phyloP scores from a whole-genome alignment of 306 rosid genomes.

The Prunus mongolica region DNA sequence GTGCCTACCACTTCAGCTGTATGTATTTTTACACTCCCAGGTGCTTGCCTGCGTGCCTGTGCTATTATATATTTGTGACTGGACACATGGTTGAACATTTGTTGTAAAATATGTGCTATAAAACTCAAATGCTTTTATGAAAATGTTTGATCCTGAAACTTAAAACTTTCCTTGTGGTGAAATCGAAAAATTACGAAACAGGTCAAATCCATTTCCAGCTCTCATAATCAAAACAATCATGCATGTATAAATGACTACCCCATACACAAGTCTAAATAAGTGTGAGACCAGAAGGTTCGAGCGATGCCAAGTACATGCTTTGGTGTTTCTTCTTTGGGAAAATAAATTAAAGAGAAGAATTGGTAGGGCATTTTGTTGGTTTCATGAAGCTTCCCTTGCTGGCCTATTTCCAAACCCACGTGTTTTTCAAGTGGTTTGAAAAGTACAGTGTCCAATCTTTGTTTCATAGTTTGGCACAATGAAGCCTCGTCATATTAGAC shows the following conservation, averaged over 20 bases:
- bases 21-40: not conserved
- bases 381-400: not conserved
- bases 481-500: not conserved
- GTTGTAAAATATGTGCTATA: constrained; percentile 4
- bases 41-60: not conserved
- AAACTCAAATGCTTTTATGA: constrained; percentile 6
- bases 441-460: not conserved
- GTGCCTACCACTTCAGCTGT: not conserved
- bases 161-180: not conserved
- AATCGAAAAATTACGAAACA: not conserved
- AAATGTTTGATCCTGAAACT: not conserved
- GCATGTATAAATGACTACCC: not conserved
- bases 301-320: not conserved
- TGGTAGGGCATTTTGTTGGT: not conserved
- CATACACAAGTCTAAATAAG: not conserved
- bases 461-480: not conserved
- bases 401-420: not conserved
- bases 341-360: not conserved
- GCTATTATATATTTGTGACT: not conserved
- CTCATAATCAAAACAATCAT: not conserved
- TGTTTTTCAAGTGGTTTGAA: not conserved
- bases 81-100: not conserved
- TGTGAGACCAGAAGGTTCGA: not conserved
- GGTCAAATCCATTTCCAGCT: not conserved
- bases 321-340: not conserved